These are phyloP conservation scores for Metarhizium sp. DNA, from an alignment of 2,329 filamentous ascomycete species.

Conservation along the genomic window DNA sequence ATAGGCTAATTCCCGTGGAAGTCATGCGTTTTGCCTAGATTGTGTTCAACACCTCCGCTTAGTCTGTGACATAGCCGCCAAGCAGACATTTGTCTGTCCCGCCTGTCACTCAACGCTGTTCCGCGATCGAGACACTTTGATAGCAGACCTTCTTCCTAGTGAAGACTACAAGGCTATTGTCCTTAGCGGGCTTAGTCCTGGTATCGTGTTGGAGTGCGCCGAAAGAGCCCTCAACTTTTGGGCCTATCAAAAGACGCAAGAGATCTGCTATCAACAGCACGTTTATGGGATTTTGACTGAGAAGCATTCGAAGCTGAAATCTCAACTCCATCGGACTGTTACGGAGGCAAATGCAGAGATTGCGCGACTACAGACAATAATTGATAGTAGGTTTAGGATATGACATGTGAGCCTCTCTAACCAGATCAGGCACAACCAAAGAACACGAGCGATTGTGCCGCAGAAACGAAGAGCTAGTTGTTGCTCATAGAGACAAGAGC, in stretches of 20 bases:
- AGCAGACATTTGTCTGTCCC: conserved; percentile 44
- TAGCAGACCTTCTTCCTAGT: conserved; percentile 62
- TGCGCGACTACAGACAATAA: conserved; percentile 51
- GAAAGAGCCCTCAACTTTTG: conserved; percentile 73
- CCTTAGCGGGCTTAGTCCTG: conserved; percentile 72
- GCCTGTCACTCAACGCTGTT: conserved; percentile 61
- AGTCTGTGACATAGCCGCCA: conserved; percentile 22
- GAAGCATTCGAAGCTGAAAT: conserved; percentile 56
- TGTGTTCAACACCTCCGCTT: conserved; percentile 62
- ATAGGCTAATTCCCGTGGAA: conserved; percentile 21
- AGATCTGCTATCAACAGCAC: conserved; percentile 73
- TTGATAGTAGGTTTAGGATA: conserved; percentile 41
- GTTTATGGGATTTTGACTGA: conserved; percentile 62
- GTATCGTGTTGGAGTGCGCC: conserved; percentile 77
- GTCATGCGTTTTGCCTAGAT: conserved; percentile 75
- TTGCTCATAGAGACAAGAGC: conserved; percentile 60
- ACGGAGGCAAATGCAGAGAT: conserved; percentile 70
- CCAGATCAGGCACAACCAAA: conserved; percentile 38
- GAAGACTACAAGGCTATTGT: conserved; percentile 89
- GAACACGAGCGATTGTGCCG: conserved; percentile 55
- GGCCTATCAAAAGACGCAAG: conserved; percentile 76
- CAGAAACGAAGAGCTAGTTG: conserved; percentile 63
- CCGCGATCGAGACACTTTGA: conserved; percentile 66
- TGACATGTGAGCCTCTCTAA: conserved; percentile 5
- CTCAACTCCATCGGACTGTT: conserved; percentile 62